Evolutionary conservation across 2,329 filamentous ascomycete species (phyloP).

Genomic region (Ascochyta pisi): DNA sequence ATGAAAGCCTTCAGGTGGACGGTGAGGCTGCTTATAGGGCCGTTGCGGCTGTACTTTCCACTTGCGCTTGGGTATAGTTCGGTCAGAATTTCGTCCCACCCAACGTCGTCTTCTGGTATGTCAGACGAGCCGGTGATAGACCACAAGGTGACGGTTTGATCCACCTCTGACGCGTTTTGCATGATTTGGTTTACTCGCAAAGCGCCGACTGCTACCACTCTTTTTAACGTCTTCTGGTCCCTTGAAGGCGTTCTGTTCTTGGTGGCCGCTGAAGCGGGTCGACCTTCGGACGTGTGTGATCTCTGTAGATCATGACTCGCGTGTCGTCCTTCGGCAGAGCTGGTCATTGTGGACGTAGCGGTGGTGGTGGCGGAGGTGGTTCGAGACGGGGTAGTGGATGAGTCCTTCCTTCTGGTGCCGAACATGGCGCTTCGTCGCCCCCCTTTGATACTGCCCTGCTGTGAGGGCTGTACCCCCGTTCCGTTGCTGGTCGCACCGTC

Average conservation of each 20-base stretch:
- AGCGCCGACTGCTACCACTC: slow-evolving; percentile 78
- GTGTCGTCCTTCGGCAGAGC: slow-evolving; percentile 29
- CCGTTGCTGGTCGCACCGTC: slow-evolving; percentile 36
- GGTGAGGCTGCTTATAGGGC: slow-evolving; percentile 76
- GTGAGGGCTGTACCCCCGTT: slow-evolving; percentile 37
- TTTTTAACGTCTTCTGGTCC: slow-evolving; percentile 64
- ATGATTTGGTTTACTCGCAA: slow-evolving; percentile 78
- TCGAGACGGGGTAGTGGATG: slow-evolving; percentile 24
- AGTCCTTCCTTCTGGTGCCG: slow-evolving; percentile 63
- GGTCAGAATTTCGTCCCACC: slow-evolving; percentile 75
- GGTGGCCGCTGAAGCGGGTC: slow-evolving; percentile 39
- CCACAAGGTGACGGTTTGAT: slow-evolving; percentile 82
- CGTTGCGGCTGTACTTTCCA: slow-evolving; percentile 77
- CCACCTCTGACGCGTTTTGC: slow-evolving; percentile 73
- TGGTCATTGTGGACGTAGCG: slow-evolving; percentile 7
- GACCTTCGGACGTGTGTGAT: slow-evolving; percentile 32
- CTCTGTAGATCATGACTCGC: slow-evolving; percentile 35
- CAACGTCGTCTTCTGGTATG: slow-evolving; percentile 60
- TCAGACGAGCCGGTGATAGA: slow-evolving; percentile 59
- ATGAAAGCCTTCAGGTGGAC: slow-evolving; percentile 81
- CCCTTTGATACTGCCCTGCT: slow-evolving; percentile 48
- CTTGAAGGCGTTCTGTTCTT: slow-evolving; percentile 39
- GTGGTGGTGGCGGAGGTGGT: background rate
- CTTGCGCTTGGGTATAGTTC: slow-evolving; percentile 69
- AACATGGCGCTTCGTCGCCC: slow-evolving; percentile 68